Evolutionary conservation across 2,329 filamentous ascomycete genomes (phyloP), one percentile per base, ranked within the genome.

Genomic region (Sphaceloma murrayae): DNA sequence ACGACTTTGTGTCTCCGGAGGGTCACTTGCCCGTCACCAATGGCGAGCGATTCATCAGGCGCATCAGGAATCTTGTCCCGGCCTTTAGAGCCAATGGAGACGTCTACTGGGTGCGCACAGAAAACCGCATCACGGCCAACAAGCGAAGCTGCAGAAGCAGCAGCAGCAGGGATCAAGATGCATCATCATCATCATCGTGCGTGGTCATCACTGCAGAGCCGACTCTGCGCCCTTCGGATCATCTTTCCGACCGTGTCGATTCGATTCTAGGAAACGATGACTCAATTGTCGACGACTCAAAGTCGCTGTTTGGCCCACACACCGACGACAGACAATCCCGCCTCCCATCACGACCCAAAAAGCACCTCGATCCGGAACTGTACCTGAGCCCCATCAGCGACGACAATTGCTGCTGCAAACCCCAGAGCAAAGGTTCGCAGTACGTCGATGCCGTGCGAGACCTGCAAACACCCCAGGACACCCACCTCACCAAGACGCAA

Each of bases 21-120:
- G 82, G 84, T 45, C 74, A 78, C 18, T 64, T 95, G 14, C 73
- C 78, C 9, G 75, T 88, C 40, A 67, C 67, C 26, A 72, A 76
- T 32, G 49, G 54, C n/a, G 77, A 78, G 2, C 75, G 76, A 7
- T 85, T 88, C 49, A 61, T 91, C 33, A 70, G 80, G 29, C 77
- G 75, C 19, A 74, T 87, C 31, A 66, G 78, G 14, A 63, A 72
- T 5, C 68, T 96, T 2, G 78, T 80, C 31, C 73, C 74, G 8
- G 74, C 74, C 11, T 94, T 96, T 56, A 84, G 89, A 51, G 67
- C 73, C 36, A 70, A 74, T 18, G 81, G 81, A 19, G 73, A 79
- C 56, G 74, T 96, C 21, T 78, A 96, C 55, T 96, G 88, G 88
- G 75, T 94, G 21, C 80, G 80, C 46, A 87, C 82, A 31, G 71